Percentiles rank a stretch among this genome's conserved stretches.
Conservation (phyloP, 257 asterid species). For the Agastache rugosa region DNA sequence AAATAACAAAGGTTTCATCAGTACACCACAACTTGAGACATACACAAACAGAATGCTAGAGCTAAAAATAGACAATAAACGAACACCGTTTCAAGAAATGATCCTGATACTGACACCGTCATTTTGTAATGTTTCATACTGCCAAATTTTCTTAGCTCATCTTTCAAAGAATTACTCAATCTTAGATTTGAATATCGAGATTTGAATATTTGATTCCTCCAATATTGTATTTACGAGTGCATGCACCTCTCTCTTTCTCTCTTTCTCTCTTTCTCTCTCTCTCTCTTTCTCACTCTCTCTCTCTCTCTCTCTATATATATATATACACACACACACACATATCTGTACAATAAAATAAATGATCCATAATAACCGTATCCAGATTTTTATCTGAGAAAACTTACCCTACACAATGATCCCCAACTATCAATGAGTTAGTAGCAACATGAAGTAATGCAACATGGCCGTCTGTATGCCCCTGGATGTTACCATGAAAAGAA, state of each 20-base stretch:
- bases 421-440: constrained; percentile 86
- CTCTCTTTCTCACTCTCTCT: no score
- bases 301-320: no score
- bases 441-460: constrained; percentile 81
- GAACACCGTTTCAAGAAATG: constrained; percentile 12
- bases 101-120: background rate
- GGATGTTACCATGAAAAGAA: constrained; percentile 27
- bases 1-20: constrained; percentile 42
- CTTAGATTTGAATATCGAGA: constrained; percentile 2
- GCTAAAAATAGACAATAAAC: constrained; percentile 14
- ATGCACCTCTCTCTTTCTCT: background rate
- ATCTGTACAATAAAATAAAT: background rate
- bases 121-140: background rate
- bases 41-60: constrained; percentile 23
- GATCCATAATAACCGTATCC: constrained; percentile 2
- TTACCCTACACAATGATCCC: constrained; percentile 99
- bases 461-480: constrained; percentile 99
- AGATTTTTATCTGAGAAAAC: constrained; percentile 31
- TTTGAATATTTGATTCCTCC: no score
- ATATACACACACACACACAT: background rate
- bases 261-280: background rate
- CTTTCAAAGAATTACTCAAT: background rate
- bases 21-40: constrained; percentile 26
- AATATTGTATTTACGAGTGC: background rate
- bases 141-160: background rate